phyloP scores from a whole-genome alignment of 257 asterid genomes.

The Capsicum rhomboideum region DNA sequence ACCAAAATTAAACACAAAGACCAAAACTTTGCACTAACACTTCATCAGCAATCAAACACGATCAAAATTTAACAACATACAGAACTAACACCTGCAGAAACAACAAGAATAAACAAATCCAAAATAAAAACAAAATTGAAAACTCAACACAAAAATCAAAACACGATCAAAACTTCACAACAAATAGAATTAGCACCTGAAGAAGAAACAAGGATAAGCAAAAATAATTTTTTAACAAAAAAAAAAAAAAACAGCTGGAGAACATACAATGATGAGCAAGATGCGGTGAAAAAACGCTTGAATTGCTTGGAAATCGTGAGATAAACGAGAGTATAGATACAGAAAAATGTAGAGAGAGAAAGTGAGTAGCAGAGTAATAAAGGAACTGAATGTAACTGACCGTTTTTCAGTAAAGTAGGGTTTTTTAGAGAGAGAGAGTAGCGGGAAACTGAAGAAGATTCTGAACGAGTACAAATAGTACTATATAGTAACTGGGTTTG shows the following conservation, averaged over 20 bases:
- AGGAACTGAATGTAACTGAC: background rate
- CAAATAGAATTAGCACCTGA: background rate
- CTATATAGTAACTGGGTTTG: background rate
- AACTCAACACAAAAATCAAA: no score
- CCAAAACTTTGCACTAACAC: background rate
- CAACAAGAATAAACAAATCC: no score
- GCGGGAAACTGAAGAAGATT: conserved; percentile 1
- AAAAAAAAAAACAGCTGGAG: background rate
- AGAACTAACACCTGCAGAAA: no score
- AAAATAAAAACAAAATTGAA: no score
- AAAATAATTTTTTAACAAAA: background rate
- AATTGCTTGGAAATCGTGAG: background rate
- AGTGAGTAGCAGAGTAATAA: background rate
- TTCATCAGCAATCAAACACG: background rate
- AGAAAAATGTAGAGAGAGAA: background rate
- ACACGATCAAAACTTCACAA: background rate
- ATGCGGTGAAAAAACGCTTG: background rate
- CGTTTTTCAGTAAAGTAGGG: background rate
- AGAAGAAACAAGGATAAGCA: background rate
- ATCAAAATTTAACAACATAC: no score
- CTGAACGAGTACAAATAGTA: background rate
- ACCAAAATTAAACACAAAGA: no score
- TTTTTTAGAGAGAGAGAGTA: background rate
- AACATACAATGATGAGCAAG: background rate
- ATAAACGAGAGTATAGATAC: background rate